Evolutionary conservation across 345 rosid genomes (phyloP), one percentile per base, ranked within the genome.

Genomic region (Triadica sebifera): DNA sequence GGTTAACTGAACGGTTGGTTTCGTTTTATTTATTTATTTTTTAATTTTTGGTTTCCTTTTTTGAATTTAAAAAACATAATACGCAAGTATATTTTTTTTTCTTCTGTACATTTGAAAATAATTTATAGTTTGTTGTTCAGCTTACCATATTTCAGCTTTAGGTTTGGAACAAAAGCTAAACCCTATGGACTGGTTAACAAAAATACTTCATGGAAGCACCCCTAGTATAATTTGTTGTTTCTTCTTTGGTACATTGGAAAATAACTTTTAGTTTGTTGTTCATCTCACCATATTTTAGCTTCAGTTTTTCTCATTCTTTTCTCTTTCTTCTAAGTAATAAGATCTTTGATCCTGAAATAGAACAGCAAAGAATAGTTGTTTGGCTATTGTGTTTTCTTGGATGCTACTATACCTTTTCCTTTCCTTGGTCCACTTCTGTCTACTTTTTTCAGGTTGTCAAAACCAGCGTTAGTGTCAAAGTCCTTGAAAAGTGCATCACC

Each of bases 401-500:
- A 25, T 29, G 15, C 15, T 20, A 16, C 15, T 29, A 59, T 52
- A 3, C 10, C 15, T 9, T 34, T 25, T 17, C 19, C 4, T 15
- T 9, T 52, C 45, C 10, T 3, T 61, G 56, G 12, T 15, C 4
- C 9, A 13, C 29, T 12, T 70, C 45, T 17, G 47, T 20, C 19
- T 37, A 66, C 34, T 51, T 41, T 62, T 69, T 81, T 68, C 83
- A 84, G 85, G 73, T 68, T 58, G 38, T 65, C 70, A 60, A 77
- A 77, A 61, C 39, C 83, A 50, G 51, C 74, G 19, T 55, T 69
- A 25, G 52, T 79, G 22, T 77, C 86, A 55, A 65, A 52, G 52
- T 82, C 84, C 77, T 74, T 77, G 45, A 78, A 71, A 61, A 79
- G 69, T 81, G 71, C 82, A 69, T 78, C 78, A 57, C 51, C 64